A percentile compares a stretch with the other conserved stretches of the same genome.
Evolutionary conservation across 805 yeast genomes (phyloP).

Genomic region (Kuraishia cidri): DNA sequence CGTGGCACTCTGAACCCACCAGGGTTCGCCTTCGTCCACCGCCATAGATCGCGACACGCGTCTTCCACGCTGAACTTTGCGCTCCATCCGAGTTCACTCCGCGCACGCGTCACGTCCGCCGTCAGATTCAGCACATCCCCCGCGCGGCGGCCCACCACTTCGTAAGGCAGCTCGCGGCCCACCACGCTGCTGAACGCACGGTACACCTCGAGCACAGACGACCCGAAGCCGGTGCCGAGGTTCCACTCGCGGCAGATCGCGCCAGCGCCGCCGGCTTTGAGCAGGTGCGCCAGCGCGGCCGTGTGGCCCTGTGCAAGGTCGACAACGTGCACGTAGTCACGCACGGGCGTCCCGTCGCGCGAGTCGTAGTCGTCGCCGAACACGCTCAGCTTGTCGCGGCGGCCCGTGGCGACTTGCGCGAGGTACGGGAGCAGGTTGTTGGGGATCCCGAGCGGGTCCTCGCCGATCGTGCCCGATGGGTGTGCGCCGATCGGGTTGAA

Average conservation of each 20-base stretch:
- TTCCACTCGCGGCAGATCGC: conserved; percentile 66
- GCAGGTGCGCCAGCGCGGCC: conserved; percentile 55
- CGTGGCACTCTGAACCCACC: conserved; percentile 36
- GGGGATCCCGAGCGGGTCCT: conserved; percentile 73
- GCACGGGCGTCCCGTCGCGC: conserved; percentile 72
- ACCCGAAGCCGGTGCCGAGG: conserved; percentile 75
- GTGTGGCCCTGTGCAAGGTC: conserved; percentile 75
- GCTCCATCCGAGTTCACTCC: conserved; percentile 55
- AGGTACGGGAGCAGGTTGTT: conserved; percentile 68
- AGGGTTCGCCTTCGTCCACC: conserved; percentile 66
- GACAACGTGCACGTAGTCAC: conserved; percentile 76
- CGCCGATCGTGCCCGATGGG: conserved; percentile 73
- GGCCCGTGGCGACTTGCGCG: conserved; percentile 71
- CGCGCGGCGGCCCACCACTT: conserved; percentile 55
- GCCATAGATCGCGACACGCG: conserved; percentile 71
- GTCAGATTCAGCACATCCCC: conserved; percentile 76
- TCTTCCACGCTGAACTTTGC: conserved; percentile 45
- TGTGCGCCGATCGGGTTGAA: conserved; percentile 87
- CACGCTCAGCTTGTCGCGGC: conserved; percentile 55
- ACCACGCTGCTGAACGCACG: conserved; percentile 56
- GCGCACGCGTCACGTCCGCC: conserved; percentile 63
- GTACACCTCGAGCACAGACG: conserved; percentile 67
- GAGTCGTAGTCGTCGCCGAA: conserved; percentile 68
- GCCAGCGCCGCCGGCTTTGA: conserved; percentile 12
- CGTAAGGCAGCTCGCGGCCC: conserved; percentile 55